Conservation (phyloP, 2,329 filamentous ascomycete genomes). For the Alternaria ethzedia region DNA sequence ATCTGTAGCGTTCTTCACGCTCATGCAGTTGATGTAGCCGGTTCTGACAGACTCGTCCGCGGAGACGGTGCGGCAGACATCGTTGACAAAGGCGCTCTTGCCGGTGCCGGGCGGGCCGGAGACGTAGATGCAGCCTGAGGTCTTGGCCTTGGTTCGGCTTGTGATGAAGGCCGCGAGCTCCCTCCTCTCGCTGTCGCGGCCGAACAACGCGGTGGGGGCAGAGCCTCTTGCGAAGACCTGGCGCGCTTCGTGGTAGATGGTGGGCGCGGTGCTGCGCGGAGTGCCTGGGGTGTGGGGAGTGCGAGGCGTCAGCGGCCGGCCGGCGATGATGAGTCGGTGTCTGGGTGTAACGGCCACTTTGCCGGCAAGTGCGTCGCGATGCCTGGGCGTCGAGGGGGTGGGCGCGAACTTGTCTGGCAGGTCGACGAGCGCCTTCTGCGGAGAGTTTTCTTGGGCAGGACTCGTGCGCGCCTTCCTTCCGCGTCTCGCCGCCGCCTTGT, state of each 20-base stretch:
- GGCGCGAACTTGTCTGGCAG: constrained; percentile 56
- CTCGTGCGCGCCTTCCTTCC: constrained; percentile 42
- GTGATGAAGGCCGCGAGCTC: constrained; percentile 74
- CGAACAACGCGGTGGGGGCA: constrained; percentile 75
- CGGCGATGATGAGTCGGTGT: constrained; percentile 79
- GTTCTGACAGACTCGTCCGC: constrained; percentile 64
- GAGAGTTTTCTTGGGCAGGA: constrained; percentile 56
- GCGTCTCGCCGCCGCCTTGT: constrained; percentile 45
- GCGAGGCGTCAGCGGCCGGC: constrained; percentile 75
- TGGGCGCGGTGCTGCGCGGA: constrained; percentile 68
- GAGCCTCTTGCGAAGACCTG: constrained; percentile 85
- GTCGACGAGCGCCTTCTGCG: constrained; percentile 53
- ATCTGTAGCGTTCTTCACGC: constrained; percentile 85
- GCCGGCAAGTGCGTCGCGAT: constrained; percentile 77
- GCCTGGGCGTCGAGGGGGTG: constrained; percentile 75
- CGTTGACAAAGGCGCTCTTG: constrained; percentile 91
- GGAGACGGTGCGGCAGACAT: constrained; percentile 70
- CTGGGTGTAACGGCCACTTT: constrained; percentile 78
- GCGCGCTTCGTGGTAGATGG: constrained; percentile 84
- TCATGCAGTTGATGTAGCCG: constrained; percentile 95
- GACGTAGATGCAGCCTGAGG: constrained; percentile 87
- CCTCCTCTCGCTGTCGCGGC: constrained; percentile 71
- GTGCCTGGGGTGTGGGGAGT: constrained; percentile 79
- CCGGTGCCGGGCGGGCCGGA: constrained; percentile 95
- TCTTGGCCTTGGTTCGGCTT: constrained; percentile 64